Percentiles rank a stretch among this genome's conserved stretches.
phyloP scores from a whole-genome alignment of 1,284 basidiomycete genomes.

The Heliocybe sulcata region DNA sequence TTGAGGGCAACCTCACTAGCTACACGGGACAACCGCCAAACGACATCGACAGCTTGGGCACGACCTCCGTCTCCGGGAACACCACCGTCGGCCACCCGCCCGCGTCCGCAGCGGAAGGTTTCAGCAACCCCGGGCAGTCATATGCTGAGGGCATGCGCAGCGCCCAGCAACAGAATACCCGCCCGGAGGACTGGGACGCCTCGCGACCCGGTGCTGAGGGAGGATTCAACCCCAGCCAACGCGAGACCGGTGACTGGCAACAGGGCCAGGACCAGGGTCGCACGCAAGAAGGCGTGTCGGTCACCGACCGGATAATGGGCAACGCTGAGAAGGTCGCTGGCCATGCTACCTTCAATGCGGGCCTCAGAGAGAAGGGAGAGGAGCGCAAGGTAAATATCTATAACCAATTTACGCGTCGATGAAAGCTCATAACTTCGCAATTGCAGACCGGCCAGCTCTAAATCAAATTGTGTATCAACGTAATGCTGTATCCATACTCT shows the following conservation, averaged over 20 bases:
- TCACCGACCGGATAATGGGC: background rate
- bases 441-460: background rate
- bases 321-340: background rate
- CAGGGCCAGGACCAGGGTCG: background rate
- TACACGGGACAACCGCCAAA: background rate
- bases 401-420: background rate
- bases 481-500: too few species aligned
- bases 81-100: background rate
- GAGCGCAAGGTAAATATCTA: background rate
- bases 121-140: background rate
- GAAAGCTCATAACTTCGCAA: background rate
- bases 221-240: background rate
- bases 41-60: too few species aligned
- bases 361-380: background rate
- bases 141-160: background rate
- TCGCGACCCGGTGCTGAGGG: background rate
- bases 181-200: background rate
- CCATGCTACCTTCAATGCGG: background rate
- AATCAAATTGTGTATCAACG: background rate
- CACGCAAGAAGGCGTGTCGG: background rate
- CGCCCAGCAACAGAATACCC: background rate
- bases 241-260: background rate
- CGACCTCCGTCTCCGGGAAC: background rate
- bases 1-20: background rate
- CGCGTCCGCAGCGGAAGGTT: background rate